These are phyloP conservation scores for Schizosaccharomyces osmophilus DNA, from an alignment of 805 yeast genomes.

Conservation along the genomic window DNA sequence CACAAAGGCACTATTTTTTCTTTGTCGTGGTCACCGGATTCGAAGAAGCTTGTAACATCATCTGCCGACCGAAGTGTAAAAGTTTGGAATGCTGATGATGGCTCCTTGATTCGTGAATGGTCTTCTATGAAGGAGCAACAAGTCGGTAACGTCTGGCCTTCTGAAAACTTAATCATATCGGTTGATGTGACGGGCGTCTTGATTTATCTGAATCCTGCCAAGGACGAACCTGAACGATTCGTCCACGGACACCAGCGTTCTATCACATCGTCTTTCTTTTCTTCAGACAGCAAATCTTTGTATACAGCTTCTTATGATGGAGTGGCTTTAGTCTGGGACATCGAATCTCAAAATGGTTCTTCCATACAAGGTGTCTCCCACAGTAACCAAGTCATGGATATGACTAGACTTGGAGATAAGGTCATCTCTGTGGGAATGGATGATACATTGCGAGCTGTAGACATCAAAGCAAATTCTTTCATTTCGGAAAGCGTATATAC, in stretches of 20 bases:
- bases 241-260: constrained; percentile 64
- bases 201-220: constrained; percentile 19
- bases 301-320: constrained; percentile 70
- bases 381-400: constrained; percentile 38
- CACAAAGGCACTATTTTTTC: constrained; percentile 70
- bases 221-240: constrained; percentile 16
- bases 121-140: constrained; percentile 33
- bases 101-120: constrained; percentile 7
- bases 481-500: not conserved
- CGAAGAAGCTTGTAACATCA: constrained; percentile 40
- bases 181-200: constrained; percentile 51
- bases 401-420: constrained; percentile 16
- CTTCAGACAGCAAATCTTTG: constrained; percentile 4
- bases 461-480: not conserved
- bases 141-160: constrained; percentile 52
- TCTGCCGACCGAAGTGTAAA: constrained; percentile 65
- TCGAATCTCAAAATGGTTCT: constrained; percentile 16
- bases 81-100: constrained; percentile 20
- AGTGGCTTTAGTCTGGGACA: constrained; percentile 34
- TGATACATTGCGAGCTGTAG: constrained; percentile 28
- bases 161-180: constrained; percentile 27
- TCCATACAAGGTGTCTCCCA: constrained; percentile 25
- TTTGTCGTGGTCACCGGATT: constrained; percentile 40
- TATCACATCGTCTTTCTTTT: constrained; percentile 31
- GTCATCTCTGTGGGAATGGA: constrained; percentile 69